Evolutionary conservation across 2,329 filamentous ascomycete genomes (phyloP).

Genomic region (Sclerotinia subarctica): DNA sequence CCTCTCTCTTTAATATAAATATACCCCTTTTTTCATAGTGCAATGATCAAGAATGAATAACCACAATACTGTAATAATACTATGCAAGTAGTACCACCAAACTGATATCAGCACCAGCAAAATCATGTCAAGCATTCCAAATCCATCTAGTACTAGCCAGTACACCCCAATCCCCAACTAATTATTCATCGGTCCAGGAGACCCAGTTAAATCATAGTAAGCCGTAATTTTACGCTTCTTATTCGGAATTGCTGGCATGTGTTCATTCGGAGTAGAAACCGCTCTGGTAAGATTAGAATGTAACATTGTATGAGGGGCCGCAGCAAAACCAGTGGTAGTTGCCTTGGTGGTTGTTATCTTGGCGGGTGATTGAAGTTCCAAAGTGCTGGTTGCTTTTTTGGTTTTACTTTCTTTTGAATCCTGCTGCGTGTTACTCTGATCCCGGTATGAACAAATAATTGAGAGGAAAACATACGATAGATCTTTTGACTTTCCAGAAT

Average conservation of each 20-base stretch:
- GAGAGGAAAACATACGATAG: neutral
- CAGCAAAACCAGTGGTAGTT: too few relatives aligned
- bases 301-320: neutral
- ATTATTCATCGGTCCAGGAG: neutral
- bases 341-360: neutral
- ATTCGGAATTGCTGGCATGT: neutral
- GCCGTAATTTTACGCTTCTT: neutral
- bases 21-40: too few relatives aligned
- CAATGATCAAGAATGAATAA: too few relatives aligned
- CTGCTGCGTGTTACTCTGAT: neutral
- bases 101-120: neutral
- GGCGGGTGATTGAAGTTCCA: neutral
- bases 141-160: neutral
- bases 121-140: too few relatives aligned
- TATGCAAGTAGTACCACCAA: too few relatives aligned
- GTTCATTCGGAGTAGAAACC: neutral
- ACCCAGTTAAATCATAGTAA: neutral
- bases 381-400: neutral
- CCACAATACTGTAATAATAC: too few relatives aligned
- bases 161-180: neutral
- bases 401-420: neutral
- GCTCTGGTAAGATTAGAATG: neutral
- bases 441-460: too few relatives aligned
- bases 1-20: too few relatives aligned
- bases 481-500: slow-evolving; percentile 11